A percentile compares a stretch with the other conserved stretches of the same genome.
phyloP scores from a whole-genome alignment of 352 stramenopile species.

The Phytophthora syringae region DNA sequence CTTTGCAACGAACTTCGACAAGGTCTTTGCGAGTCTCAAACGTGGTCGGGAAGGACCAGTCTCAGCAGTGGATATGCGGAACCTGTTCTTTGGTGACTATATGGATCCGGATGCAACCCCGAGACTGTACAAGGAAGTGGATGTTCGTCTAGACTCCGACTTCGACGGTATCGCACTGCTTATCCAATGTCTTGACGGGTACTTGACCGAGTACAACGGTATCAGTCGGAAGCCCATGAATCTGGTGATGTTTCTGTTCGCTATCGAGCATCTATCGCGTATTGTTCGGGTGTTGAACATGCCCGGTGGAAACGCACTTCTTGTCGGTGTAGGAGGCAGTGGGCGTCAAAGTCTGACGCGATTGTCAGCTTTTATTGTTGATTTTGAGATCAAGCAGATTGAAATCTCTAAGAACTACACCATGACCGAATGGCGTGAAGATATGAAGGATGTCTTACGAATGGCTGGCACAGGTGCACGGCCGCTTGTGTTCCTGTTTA shows the following conservation, averaged over 20 bases:
- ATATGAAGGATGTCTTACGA: constrained; percentile 94
- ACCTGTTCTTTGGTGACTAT: constrained; percentile 95
- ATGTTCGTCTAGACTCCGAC: constrained; percentile 67
- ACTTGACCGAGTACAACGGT: constrained; percentile 93
- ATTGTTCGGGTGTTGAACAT: constrained; percentile 95
- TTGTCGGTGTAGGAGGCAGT: constrained; percentile 94
- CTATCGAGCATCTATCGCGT: constrained; percentile 94
- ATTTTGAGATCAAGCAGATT: constrained; percentile 94
- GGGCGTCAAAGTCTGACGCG: constrained; percentile 93
- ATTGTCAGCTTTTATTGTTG: constrained; percentile 93
- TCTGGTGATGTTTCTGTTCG: constrained; percentile 96
- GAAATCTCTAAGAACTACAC: constrained; percentile 96
- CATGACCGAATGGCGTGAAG: constrained; percentile 94
- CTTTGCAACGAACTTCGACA: constrained; percentile 90
- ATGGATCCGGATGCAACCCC: constrained; percentile 79
- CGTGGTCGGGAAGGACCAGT: constrained; percentile 73
- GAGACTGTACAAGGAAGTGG: constrained; percentile 82
- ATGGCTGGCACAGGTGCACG: constrained; percentile 85
- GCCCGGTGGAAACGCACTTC: constrained; percentile 92
- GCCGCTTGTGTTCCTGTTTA: constrained; percentile 95
- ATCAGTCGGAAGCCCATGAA: constrained; percentile 95
- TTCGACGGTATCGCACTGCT: constrained; percentile 84
- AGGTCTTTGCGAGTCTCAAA: constrained; percentile 86
- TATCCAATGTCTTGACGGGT: constrained; percentile 89
- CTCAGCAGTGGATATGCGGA: constrained; percentile 83